Base-by-base conservation (phyloP, 495 filamentous ascomycete genomes). In the Neurospora sp. region DNA sequence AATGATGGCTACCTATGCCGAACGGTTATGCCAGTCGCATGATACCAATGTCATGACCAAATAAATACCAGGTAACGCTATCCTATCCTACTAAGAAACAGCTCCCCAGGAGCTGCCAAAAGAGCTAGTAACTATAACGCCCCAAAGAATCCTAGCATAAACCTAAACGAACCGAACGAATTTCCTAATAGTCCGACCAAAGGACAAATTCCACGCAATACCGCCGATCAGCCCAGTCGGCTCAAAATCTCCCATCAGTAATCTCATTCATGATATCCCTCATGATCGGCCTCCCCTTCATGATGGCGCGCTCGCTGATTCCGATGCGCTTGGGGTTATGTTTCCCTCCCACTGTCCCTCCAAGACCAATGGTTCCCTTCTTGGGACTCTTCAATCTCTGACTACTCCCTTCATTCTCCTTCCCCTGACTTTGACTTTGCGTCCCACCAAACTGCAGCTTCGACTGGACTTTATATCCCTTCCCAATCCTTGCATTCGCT, bases 241-340 rank as follows among this genome's bases (percentile, higher is more conserved):
- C 5, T 61, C 12, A 65, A 65, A 35, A 83, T 14, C 78, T 72
- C 7, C 82, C 82, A 71, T 79, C 80, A 37, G 78, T 81, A 77
- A 85, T 79, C 70, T 87, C 85, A 72, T 87, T 85, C 70, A 85
- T 72, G 40, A 87, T 85, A 81, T 87, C 84, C 74, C 83, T 75
- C 74, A 84, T 75, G 12, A 87, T 82, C 31, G 81, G 78, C 68
- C 81, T 83, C 7, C 81, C 82, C 70, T 78, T 82, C 38, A 85
- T 69, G 35, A 86, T 70, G 10, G 78, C 81, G 39, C 75, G 77
- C 71, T 82, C 81, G 0, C 81, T 81, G 48, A 84, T 77, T 72
- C 78, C 53, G 0, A 65, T 18, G 0, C 27, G 14, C 27, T 65
- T 65, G 7, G 53, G 53, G 53, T 65, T 35, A 65, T 65, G 53